Evolutionary conservation across 441 rosid genomes (phyloP).

Genomic region (Adansonia gregorii): DNA sequence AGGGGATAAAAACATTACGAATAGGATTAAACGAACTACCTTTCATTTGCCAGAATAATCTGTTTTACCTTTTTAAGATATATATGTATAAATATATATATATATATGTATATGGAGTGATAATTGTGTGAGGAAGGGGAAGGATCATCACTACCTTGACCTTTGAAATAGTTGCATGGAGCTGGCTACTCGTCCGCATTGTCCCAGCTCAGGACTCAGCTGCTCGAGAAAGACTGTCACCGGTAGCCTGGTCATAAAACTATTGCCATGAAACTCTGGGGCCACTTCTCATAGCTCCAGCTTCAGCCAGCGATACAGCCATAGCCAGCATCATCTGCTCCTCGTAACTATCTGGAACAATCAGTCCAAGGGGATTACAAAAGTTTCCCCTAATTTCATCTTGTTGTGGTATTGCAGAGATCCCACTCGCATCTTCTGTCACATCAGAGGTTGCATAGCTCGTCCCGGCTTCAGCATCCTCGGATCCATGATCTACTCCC

Average conservation of each 20-base stretch:
- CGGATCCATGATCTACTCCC: conserved; percentile 54
- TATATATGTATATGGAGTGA: conserved; percentile 33
- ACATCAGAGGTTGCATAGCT: conserved; percentile 65
- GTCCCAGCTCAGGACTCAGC: conserved; percentile 30
- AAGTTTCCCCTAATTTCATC: conserved; percentile 45
- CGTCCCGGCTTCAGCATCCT: conserved; percentile 66
- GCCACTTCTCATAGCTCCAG: conserved; percentile 54
- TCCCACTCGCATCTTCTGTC: conserved; percentile 47
- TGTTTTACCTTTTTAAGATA: conserved; percentile 25
- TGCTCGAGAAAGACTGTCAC: conserved; percentile 22
- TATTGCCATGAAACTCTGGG: conserved; percentile 77
- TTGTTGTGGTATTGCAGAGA: conserved; percentile 35
- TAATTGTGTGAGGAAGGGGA: conserved; percentile 19
- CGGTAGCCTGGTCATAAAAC: conserved; percentile 25
- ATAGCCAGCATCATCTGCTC: conserved; percentile 98
- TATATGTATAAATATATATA: conserved; percentile 20
- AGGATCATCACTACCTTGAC: conserved; percentile 33
- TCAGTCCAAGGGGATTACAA: conserved; percentile 46
- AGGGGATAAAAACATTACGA: conserved; percentile 26
- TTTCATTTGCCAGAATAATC: conserved; percentile 40
- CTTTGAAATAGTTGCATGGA: conserved; percentile 25
- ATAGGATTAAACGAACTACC: conserved; percentile 30
- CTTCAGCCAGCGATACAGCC: conserved; percentile 96
- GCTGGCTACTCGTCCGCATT: not conserved
- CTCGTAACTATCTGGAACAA: conserved; percentile 84